Conservation (phyloP, 176 grass and related monocot species). For the Guadua angustifolia region DNA sequence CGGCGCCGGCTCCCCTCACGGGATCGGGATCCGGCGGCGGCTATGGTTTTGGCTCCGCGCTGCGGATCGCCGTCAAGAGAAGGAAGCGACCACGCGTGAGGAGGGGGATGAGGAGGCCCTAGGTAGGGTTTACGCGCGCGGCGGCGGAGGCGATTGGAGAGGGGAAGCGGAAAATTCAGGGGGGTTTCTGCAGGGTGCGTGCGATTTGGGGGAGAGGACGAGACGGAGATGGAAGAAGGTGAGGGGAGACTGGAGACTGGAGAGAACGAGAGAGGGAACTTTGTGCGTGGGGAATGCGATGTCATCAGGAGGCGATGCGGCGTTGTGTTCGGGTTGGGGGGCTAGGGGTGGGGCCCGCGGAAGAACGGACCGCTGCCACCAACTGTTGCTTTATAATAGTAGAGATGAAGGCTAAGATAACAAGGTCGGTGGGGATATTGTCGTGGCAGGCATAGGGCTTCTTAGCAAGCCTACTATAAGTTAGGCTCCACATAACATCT, state of each 20-base stretch:
- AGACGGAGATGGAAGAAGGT: neutral
- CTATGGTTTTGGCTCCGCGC: constrained; percentile 46
- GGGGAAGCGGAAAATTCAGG: constrained; percentile 9
- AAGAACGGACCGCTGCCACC: no score
- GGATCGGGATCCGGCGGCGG: constrained; percentile 69
- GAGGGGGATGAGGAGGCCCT: neutral
- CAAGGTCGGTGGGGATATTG: no score
- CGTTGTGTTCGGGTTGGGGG: no score
- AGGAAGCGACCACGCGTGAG: neutral
- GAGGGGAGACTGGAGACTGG: neutral
- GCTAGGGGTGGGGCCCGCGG: no score
- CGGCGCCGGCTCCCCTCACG: constrained; percentile 12
- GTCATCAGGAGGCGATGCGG: no score
- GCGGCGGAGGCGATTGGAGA: constrained; percentile 32
- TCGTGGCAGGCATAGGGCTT: no score
- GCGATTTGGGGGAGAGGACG: constrained; percentile 3
- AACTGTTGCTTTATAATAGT: no score
- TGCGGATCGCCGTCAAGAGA: neutral
- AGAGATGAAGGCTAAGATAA: no score
- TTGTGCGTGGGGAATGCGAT: no score
- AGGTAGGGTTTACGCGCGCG: constrained; percentile 36
- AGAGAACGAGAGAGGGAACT: neutral
- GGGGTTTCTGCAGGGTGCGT: constrained; percentile 23
- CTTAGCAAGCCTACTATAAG: no score
- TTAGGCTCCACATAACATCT: no score